These are phyloP conservation scores for Gnaphalium uliginosum DNA, from an alignment of 129 eudicot genomes.

Conservation along the genomic window DNA sequence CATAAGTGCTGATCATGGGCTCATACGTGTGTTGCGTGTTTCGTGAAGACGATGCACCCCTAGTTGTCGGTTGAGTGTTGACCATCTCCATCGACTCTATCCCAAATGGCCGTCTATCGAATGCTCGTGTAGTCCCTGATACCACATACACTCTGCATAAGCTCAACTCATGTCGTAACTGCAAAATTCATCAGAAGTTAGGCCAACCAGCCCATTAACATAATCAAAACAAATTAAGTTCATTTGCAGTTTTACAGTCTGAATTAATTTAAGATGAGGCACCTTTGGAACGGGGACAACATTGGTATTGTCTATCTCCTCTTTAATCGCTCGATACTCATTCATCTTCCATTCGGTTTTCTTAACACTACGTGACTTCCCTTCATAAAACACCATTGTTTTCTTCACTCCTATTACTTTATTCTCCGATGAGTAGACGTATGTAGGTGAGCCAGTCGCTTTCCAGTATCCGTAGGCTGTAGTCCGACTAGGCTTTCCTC, in stretches of 20 bases:
- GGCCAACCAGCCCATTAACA: neutral
- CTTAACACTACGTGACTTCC: conserved; percentile 62
- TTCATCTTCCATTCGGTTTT: conserved; percentile 90
- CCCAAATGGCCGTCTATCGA: conserved; percentile 65
- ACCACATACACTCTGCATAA: conserved; percentile 65
- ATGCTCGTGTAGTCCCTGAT: conserved; percentile 62
- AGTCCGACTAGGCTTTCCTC: conserved; percentile 78
- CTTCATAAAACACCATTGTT: conserved; percentile 80
- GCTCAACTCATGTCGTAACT: conserved; percentile 64
- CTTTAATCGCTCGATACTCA: conserved; percentile 64
- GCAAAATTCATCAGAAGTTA: conserved; percentile 29
- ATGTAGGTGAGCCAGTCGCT: conserved; percentile 79
- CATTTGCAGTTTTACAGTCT: neutral
- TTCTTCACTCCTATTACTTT: conserved; percentile 71
- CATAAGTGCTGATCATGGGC: too few relatives aligned
- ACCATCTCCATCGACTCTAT: neutral
- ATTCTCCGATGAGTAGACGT: conserved; percentile 58
- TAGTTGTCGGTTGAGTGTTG: neutral
- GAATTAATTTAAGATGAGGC: neutral
- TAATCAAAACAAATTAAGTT: neutral
- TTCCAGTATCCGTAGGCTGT: conserved; percentile 81
- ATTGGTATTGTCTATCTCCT: conserved; percentile 27
- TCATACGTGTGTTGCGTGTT: neutral
- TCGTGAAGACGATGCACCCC: conserved; percentile 25
- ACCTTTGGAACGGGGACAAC: conserved; percentile 50